phyloP scores from a whole-genome alignment of 495 filamentous ascomycete genomes.

The Cercophora samala region DNA sequence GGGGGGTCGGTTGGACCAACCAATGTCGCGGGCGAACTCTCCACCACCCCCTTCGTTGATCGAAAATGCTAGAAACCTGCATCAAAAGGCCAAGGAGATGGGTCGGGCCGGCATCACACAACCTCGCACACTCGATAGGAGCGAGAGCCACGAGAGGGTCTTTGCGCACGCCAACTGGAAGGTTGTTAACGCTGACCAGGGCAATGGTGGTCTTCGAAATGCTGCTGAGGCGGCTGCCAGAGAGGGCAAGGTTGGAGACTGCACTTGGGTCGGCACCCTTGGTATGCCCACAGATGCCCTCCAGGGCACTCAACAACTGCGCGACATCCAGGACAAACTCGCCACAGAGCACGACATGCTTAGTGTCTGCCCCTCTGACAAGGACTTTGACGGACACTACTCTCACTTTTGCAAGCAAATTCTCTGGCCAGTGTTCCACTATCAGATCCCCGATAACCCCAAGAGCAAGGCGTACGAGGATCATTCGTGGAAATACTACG shows the following conservation, averaged over 20 bases:
- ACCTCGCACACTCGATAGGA: conserved; percentile 42
- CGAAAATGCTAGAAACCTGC: conserved; percentile 52
- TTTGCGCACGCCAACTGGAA: conserved; percentile 71
- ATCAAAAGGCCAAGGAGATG: conserved; percentile 52
- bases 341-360: conserved; percentile 76
- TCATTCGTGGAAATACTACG: conserved; percentile 92
- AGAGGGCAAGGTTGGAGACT: conserved; percentile 59
- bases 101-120: conserved; percentile 47
- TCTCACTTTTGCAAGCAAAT: conserved; percentile 90
- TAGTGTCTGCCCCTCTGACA: conserved; percentile 78
- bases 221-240: conserved; percentile 73
- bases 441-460: conserved; percentile 92
- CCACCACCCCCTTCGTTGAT: conserved; percentile 70
- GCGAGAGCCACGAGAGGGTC: conserved; percentile 58
- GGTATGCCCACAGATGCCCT: conserved; percentile 89
- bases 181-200: conserved; percentile 79
- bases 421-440: conserved; percentile 89
- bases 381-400: conserved; percentile 89
- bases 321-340: conserved; percentile 74
- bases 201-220: conserved; percentile 86
- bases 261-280: conserved; percentile 84
- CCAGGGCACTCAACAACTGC: conserved; percentile 61
- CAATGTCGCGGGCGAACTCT: conserved; percentile 62
- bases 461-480: conserved; percentile 97
- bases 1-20: conserved; percentile 69